Conservation (phyloP, 345 rosid genomes). For the Ceriops decandra region DNA sequence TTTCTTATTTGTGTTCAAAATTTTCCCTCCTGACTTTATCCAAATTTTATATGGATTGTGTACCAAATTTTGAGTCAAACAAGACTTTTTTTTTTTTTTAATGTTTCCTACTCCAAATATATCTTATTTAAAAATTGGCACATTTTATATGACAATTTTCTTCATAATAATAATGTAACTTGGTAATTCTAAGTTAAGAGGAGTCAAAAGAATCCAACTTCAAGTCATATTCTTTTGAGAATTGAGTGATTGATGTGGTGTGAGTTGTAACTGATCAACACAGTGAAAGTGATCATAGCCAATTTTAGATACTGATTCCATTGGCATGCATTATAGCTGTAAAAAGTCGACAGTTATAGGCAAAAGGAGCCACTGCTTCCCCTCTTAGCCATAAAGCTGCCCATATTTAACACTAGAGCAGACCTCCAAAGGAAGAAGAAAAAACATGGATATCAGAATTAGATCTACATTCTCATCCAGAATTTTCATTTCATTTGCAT, state of each 20-base stretch:
- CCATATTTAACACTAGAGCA: background rate
- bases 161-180: too few relatives aligned
- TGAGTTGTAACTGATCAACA: constrained; percentile 3
- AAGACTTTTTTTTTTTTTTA: too few relatives aligned
- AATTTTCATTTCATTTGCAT: constrained; percentile 8
- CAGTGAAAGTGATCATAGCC: constrained; percentile 4
- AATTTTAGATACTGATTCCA: constrained; percentile 19
- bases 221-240: background rate
- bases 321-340: background rate
- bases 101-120: too few relatives aligned
- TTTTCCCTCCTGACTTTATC: too few relatives aligned
- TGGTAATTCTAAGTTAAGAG: too few relatives aligned
- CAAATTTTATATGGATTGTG: too few relatives aligned
- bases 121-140: too few relatives aligned
- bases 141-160: too few relatives aligned
- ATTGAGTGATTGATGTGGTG: constrained; percentile 12
- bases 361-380: background rate
- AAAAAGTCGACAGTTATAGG: constrained; percentile 5
- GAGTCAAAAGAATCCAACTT: too few relatives aligned
- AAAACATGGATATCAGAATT: background rate
- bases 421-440: background rate
- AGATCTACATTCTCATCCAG: background rate
- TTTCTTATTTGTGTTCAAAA: too few relatives aligned
- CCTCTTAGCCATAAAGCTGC: constrained; percentile 6
- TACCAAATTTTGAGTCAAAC: too few relatives aligned